Base-by-base conservation (phyloP, 1,284 basidiomycete species). In the Malassezia globosa region DNA sequence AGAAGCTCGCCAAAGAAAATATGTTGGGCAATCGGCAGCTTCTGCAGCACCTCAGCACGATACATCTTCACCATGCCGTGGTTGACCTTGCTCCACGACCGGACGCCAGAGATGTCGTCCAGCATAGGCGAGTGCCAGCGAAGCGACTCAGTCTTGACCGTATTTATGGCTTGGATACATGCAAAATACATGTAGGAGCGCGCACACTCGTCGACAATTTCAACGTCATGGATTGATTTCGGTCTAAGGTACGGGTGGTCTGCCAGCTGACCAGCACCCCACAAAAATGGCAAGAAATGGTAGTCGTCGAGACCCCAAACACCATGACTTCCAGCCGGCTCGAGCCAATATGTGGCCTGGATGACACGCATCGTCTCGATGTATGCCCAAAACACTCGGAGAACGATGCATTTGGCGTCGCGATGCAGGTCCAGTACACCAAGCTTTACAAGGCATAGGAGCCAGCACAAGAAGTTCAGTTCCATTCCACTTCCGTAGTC, bases 401-500 rank as follows among this genome's bases (percentile, higher is more conserved):
- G 76, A 14, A 95, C 87, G 14, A 96, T 75, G 3, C 84, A 81
- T 37, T 77, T 78, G 58, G 83, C 80, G 71, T 96, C 90, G 42
- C 77, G 74, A 1, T 74, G 72, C 10, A 94, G 64, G 19, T 50
- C 46, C 23, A 70, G 48, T 0, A 90, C 77, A 2, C 79, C 81
- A 1, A 96, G 74, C 22, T 80, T 80, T 58, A 82, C 80, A 1
- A 97, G 75, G 64, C 87, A 92, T 35, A 90, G 76, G 88, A 97
- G 71, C 90, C 90, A 97, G 64, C 87, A 95, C 10, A 95, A 60
- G 68, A 96, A 97, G 74, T 96, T 95, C 51, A 97, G 78, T 72
- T 99, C 94, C 89, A 96, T 96, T 2, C 92, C 92, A 65, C 88
- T 94, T 7, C 94, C 92, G 73, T 99, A 99, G 73, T 99, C 94